Percentiles rank a stretch among this genome's conserved stretches.
phyloP scores from a whole-genome alignment of 2,329 filamentous ascomycete genomes.

The Alternaria brassicicola region DNA sequence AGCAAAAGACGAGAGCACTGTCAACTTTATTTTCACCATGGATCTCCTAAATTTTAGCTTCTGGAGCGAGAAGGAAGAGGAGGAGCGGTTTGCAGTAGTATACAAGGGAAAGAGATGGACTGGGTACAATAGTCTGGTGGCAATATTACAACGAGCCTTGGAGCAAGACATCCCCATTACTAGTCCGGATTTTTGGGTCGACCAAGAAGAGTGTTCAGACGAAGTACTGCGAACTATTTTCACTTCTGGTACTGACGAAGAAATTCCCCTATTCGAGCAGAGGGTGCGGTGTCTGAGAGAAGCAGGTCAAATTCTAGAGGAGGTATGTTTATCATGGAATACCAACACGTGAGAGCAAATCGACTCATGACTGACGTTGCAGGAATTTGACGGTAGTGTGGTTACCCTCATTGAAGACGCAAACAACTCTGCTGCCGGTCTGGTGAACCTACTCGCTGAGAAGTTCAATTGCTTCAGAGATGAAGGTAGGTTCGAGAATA shows the following conservation, averaged over 20 bases:
- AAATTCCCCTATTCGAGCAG: constrained; percentile 82
- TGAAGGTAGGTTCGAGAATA: constrained; percentile 74
- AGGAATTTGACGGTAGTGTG: constrained; percentile 80
- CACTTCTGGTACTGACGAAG: constrained; percentile 81
- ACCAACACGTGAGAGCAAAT: background rate
- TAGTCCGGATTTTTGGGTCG: constrained; percentile 82
- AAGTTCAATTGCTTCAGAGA: constrained; percentile 89
- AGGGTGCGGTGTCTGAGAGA: constrained; percentile 81
- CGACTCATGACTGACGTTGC: constrained; percentile 23
- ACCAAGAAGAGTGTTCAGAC: constrained; percentile 76
- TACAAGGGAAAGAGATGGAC: constrained; percentile 86
- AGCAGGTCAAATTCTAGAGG: constrained; percentile 77
- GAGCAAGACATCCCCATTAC: constrained; percentile 93
- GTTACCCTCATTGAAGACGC: constrained; percentile 75
- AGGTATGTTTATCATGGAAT: constrained; percentile 42
- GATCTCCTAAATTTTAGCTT: constrained; percentile 97
- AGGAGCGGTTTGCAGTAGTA: constrained; percentile 79
- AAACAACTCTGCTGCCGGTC: constrained; percentile 76
- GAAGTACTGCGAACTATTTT: constrained; percentile 79
- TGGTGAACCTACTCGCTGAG: constrained; percentile 84
- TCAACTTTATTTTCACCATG: constrained; percentile 97
- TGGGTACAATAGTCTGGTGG: constrained; percentile 94
- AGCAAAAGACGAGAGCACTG: constrained; percentile 75
- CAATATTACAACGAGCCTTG: constrained; percentile 81
- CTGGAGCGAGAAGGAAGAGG: constrained; percentile 76